Conservation (phyloP, 2,329 filamentous ascomycete species). For the Colletotrichum incanum region DNA sequence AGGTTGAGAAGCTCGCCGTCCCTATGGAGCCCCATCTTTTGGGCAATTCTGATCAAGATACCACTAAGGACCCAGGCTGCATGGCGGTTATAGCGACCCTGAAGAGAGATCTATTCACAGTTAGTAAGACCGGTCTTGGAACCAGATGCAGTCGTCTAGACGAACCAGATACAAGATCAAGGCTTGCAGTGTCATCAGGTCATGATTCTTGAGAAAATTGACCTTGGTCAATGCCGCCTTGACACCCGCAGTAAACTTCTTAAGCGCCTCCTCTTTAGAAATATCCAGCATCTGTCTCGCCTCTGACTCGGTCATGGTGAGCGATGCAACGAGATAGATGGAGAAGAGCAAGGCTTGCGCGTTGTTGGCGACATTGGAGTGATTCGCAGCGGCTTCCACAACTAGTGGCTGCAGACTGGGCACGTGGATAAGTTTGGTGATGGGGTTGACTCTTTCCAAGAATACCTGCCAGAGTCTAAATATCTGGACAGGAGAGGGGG, state of each 20-base stretch:
- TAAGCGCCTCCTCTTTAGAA: constrained; percentile 65
- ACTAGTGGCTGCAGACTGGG: constrained; percentile 78
- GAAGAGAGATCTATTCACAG: constrained; percentile 64
- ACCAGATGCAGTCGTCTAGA: not conserved
- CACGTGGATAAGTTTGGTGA: constrained; percentile 81
- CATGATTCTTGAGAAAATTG: constrained; percentile 72
- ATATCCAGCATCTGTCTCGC: constrained; percentile 68
- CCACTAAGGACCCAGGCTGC: constrained; percentile 74
- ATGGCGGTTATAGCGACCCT: constrained; percentile 72
- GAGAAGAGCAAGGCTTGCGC: constrained; percentile 44
- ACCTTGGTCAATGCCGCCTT: constrained; percentile 65
- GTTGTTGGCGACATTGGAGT: constrained; percentile 67
- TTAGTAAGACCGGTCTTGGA: constrained; percentile 37
- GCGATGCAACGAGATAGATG: constrained; percentile 43
- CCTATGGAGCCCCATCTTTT: constrained; percentile 77
- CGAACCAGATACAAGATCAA: constrained; percentile 71
- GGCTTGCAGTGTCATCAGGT: constrained; percentile 72
- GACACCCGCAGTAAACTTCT: constrained; percentile 67
- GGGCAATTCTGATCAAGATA: constrained; percentile 74
- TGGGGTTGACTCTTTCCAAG: constrained; percentile 81
- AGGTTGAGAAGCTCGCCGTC: constrained; percentile 72
- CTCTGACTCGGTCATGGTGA: constrained; percentile 61
- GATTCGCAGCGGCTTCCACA: constrained; percentile 72
- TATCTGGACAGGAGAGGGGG: constrained; percentile 77
- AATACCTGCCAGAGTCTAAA: constrained; percentile 83